phyloP scores from a whole-genome alignment of 2,329 filamentous ascomycete genomes.

The Chaetomium strumarium region DNA sequence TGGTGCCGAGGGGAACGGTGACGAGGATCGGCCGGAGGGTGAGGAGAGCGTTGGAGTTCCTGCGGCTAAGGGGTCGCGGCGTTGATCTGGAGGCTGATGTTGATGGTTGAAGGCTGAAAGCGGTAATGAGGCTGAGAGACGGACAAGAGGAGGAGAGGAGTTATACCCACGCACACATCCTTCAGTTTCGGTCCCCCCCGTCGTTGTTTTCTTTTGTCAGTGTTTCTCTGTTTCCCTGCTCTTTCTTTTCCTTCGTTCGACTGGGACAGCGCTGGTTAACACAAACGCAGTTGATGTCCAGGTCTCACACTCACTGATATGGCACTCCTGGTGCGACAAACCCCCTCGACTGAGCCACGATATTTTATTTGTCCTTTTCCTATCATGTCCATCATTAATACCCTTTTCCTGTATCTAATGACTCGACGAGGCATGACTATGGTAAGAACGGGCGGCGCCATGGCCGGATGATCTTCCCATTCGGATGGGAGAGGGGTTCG shows the following conservation, averaged over 20 bases:
- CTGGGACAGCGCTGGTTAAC: background rate
- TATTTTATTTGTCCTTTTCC: background rate
- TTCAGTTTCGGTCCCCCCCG: too few species aligned
- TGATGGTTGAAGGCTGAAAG: background rate
- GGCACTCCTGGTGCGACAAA: background rate
- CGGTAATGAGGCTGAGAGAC: too few species aligned
- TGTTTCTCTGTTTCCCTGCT: background rate
- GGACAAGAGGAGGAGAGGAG: too few species aligned
- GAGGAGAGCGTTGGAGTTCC: background rate
- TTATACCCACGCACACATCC: too few species aligned
- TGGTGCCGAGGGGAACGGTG: background rate
- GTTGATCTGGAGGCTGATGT: background rate
- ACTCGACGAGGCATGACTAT: conserved; percentile 16
- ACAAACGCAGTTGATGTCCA: background rate
- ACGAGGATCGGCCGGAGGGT: conserved; percentile 2
- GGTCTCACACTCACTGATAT: background rate
- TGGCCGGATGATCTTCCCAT: conserved; percentile 8
- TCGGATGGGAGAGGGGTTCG: background rate
- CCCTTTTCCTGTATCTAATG: conserved; percentile 5
- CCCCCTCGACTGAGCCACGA: background rate
- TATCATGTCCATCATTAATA: conserved; percentile 1
- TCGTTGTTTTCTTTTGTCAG: background rate
- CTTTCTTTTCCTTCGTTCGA: background rate
- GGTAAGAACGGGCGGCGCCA: conserved; percentile 15
- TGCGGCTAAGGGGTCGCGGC: background rate